Percentiles rank a stretch among this genome's conserved stretches.
These are phyloP conservation scores for Tuber melanosporum DNA, from an alignment of 495 filamentous ascomycete genomes.

Conservation along the genomic window DNA sequence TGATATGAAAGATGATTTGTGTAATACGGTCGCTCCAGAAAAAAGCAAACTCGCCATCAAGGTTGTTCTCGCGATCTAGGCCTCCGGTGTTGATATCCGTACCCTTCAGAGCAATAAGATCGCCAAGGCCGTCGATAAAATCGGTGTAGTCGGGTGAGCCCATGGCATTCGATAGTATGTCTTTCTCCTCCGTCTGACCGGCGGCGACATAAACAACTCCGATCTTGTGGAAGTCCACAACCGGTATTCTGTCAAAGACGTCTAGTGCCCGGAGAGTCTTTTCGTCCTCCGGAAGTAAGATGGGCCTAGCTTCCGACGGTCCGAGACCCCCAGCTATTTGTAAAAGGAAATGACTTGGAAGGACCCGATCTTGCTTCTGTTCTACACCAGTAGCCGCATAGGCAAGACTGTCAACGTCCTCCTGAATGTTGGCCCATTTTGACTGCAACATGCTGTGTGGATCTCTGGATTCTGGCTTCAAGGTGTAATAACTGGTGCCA, in stretches of 20 bases:
- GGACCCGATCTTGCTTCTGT: constrained; percentile 44
- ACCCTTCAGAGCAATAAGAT: constrained; percentile 66
- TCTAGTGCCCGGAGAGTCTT: constrained; percentile 66
- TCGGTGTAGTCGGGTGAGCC: constrained; percentile 80
- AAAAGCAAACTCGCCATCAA: constrained; percentile 77
- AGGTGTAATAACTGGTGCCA: constrained; percentile 40
- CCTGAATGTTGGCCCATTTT: constrained; percentile 25
- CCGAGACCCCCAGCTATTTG: constrained; percentile 70
- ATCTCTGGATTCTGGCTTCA: constrained; percentile 38
- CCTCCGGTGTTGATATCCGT: constrained; percentile 91
- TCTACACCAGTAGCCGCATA: constrained; percentile 11
- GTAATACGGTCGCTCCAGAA: constrained; percentile 93
- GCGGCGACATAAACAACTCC: constrained; percentile 87
- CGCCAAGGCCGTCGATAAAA: constrained; percentile 74
- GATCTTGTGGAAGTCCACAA: constrained; percentile 91
- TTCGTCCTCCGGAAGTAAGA: constrained; percentile 78
- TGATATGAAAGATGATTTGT: constrained; percentile 90
- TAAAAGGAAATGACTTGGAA: constrained; percentile 79
- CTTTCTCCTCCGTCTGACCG: constrained; percentile 68
- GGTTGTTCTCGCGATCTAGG: constrained; percentile 65
- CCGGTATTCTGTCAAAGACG: constrained; percentile 77
- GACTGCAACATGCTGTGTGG: constrained; percentile 25
- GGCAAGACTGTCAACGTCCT: constrained; percentile 10
- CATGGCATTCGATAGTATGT: constrained; percentile 75
- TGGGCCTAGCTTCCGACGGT: constrained; percentile 56